phyloP scores from a whole-genome alignment of 2,329 filamentous ascomycete genomes.

The Cladophialophora yegresii region DNA sequence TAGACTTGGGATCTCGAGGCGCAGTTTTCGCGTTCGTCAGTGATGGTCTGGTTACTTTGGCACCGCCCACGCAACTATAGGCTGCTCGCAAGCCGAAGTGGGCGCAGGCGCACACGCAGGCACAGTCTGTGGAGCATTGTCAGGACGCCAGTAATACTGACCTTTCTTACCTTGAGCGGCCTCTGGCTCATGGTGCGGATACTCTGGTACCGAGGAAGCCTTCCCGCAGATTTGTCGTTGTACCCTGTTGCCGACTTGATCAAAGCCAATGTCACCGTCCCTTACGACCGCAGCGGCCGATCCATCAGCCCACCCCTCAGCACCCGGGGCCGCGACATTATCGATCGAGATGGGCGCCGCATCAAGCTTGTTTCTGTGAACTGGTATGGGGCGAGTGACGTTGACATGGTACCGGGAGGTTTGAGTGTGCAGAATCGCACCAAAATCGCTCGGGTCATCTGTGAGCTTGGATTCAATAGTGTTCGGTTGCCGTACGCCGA shows the following conservation, averaged over 20 bases:
- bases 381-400: conserved; percentile 71
- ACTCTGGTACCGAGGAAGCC: conserved; percentile 14
- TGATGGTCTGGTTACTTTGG: conserved; percentile 15
- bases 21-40: not conserved
- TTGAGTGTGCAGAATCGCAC: conserved; percentile 64
- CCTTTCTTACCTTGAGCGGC: conserved; percentile 8
- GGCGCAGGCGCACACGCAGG: conserved; percentile 10
- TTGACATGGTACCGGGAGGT: conserved; percentile 65
- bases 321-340: conserved; percentile 61
- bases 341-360: conserved; percentile 59
- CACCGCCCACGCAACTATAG: not conserved
- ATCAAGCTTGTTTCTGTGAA: conserved; percentile 67
- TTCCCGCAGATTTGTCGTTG: conserved; percentile 15
- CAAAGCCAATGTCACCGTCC: conserved; percentile 9
- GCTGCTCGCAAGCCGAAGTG: conserved; percentile 4
- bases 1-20: not conserved
- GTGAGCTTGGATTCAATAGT: conserved; percentile 67
- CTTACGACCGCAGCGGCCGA: not conserved
- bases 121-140: conserved; percentile 14
- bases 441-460: conserved; percentile 62
- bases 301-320: conserved; percentile 60
- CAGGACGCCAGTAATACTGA: conserved; percentile 13
- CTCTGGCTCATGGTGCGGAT: conserved; percentile 19
- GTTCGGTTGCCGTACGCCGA: conserved; percentile 69
- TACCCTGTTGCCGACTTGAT: conserved; percentile 16